A percentile compares a stretch with the other conserved stretches of the same genome.
These are phyloP conservation scores for Aureobasidium lini DNA, from an alignment of 2,329 filamentous ascomycete species.

Conservation along the genomic window DNA sequence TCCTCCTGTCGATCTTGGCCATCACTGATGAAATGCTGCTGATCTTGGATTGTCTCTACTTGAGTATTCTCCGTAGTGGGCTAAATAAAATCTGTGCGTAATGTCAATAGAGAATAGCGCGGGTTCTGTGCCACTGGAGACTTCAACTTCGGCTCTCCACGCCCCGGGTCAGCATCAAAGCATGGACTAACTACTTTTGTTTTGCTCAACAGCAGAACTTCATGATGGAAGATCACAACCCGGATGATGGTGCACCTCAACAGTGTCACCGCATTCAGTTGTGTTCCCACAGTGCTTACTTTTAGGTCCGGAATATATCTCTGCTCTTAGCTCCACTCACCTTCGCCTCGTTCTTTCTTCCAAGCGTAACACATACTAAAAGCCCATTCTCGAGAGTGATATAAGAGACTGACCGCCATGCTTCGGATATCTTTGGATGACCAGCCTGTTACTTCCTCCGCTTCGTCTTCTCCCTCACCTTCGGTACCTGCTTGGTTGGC, in stretches of 20 bases:
- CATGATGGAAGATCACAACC: neutral
- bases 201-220: neutral
- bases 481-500: constrained; percentile 17
- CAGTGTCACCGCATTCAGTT: neutral
- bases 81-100: neutral
- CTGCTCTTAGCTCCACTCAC: neutral
- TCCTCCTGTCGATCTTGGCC: neutral
- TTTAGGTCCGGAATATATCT: neutral
- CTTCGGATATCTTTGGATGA: neutral
- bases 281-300: constrained; percentile 4
- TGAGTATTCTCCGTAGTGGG: neutral
- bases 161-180: constrained; percentile 1
- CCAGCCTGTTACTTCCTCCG: neutral
- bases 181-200: neutral
- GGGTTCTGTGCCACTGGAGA: neutral
- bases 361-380: neutral
- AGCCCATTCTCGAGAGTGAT: neutral
- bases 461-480: neutral
- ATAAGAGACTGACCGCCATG: neutral
- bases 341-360: neutral
- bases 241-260: neutral
- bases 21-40: neutral
- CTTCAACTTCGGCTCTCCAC: constrained; percentile 8
- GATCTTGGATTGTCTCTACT: neutral
- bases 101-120: neutral